Conservation (phyloP, 2,329 filamentous ascomycete species). For the Aspergillus ustus region DNA sequence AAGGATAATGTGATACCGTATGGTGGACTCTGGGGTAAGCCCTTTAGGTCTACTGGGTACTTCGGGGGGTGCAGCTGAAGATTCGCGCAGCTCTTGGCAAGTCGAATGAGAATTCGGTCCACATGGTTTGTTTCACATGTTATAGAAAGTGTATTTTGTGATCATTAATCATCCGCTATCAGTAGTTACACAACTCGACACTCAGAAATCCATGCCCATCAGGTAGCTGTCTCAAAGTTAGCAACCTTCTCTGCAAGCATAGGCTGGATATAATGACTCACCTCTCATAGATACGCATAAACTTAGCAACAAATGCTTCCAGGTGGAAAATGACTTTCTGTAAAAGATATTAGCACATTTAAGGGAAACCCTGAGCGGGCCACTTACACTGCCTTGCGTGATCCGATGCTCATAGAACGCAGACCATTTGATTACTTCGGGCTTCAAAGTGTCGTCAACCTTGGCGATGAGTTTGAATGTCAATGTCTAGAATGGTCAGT, state of each 20-base stretch:
- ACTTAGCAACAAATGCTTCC: slow-evolving; percentile 97
- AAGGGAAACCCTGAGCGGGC: background rate
- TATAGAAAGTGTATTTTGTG: background rate
- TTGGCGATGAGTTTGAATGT: slow-evolving; percentile 89
- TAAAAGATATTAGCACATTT: slow-evolving; percentile 14
- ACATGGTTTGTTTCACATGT: background rate
- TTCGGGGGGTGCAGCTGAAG: background rate
- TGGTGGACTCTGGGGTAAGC: background rate
- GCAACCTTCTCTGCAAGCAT: background rate
- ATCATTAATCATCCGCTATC: slow-evolving; percentile 35
- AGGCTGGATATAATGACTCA: slow-evolving; percentile 48
- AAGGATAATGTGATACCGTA: slow-evolving; percentile 4
- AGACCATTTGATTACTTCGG: slow-evolving; percentile 92
- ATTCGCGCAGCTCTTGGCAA: background rate
- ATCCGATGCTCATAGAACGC: slow-evolving; percentile 97
- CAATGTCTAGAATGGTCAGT: slow-evolving; percentile 62
- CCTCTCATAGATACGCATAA: slow-evolving; percentile 95
- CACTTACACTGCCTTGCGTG: slow-evolving; percentile 72
- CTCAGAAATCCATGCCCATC: slow-evolving; percentile 78
- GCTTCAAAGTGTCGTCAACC: slow-evolving; percentile 87
- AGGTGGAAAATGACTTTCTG: slow-evolving; percentile 95
- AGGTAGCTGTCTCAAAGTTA: slow-evolving; percentile 51
- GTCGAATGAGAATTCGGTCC: background rate
- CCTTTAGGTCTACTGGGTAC: background rate
- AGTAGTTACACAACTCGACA: slow-evolving; percentile 10